These are phyloP conservation scores for Chlorella sp. DNA, from an alignment of 139 green algal genomes.

Conservation along the genomic window DNA sequence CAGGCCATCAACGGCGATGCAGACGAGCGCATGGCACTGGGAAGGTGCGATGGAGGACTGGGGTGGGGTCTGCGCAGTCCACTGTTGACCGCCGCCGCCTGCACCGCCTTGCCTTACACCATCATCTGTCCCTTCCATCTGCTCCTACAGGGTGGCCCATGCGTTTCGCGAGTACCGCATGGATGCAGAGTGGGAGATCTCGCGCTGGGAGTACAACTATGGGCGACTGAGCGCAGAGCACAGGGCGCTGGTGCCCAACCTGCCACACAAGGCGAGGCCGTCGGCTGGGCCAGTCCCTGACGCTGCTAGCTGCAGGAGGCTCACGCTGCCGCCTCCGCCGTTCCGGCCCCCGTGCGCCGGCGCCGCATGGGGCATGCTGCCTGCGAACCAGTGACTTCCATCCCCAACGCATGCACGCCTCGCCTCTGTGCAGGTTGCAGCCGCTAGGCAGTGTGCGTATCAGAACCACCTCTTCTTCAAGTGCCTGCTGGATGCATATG, in stretches of 20 bases:
- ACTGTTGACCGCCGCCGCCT: not conserved
- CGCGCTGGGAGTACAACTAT: slow-evolving; percentile 78
- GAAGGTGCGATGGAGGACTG: not conserved
- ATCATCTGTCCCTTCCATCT: not conserved
- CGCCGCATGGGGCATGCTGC: not conserved
- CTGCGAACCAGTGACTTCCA: not conserved
- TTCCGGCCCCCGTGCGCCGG: not conserved
- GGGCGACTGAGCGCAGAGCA: slow-evolving; percentile 27
- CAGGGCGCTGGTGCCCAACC: not conserved
- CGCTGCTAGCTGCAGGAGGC: not conserved
- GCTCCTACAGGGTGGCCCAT: slow-evolving; percentile 65
- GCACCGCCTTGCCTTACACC: not conserved
- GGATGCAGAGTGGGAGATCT: slow-evolving; percentile 64
- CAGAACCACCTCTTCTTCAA: slow-evolving; percentile 74
- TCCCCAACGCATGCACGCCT: not conserved
- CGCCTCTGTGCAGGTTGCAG: slow-evolving; percentile 6
- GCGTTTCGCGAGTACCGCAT: slow-evolving; percentile 66
- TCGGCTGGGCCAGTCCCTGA: not conserved
- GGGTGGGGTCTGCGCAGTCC: no score
- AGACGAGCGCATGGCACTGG: slow-evolving; percentile 8
- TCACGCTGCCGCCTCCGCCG: not conserved
- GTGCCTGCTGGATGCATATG: slow-evolving; percentile 32
- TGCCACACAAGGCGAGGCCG: slow-evolving; percentile 19
- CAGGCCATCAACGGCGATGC: not conserved
- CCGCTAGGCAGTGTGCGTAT: slow-evolving; percentile 38